Percentiles rank a stretch among this genome's conserved stretches.
These are phyloP conservation scores for Bipolaris bicolor DNA, from an alignment of 2,329 filamentous ascomycete species.

Conservation along the genomic window DNA sequence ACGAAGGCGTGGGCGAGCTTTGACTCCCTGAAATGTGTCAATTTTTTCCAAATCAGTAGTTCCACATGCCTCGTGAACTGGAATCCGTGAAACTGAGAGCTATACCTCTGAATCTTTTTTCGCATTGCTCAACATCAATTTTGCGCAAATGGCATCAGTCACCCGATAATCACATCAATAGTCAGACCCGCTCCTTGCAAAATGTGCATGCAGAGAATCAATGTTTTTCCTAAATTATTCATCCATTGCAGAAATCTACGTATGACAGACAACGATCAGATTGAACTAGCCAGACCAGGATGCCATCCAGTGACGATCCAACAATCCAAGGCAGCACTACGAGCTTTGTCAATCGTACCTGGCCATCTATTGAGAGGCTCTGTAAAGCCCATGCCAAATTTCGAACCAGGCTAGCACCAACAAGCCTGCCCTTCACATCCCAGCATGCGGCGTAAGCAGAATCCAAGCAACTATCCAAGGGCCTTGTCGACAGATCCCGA, in stretches of 20 bases:
- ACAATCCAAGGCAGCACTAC: background rate
- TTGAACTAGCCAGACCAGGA: background rate
- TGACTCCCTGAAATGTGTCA: background rate
- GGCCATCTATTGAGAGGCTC: background rate
- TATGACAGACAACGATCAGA: background rate
- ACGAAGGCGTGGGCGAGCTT: background rate
- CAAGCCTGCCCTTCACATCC: background rate
- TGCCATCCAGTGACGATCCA: background rate
- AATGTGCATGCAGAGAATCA: background rate
- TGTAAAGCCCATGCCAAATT: background rate
- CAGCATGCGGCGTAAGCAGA: background rate
- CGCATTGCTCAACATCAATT: background rate
- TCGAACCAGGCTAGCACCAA: background rate
- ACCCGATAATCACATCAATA: background rate
- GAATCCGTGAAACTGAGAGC: background rate
- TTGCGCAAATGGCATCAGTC: background rate
- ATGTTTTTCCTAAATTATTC: background rate
- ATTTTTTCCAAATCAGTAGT: background rate
- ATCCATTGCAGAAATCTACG: background rate
- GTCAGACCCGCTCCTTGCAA: background rate
- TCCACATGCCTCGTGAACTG: background rate
- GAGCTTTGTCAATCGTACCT: background rate
- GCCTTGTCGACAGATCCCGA: background rate
- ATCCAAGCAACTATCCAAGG: background rate
- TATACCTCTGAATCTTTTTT: background rate